These are phyloP conservation scores for Pharus latifolius DNA, from an alignment of 176 grass and related monocot species.

Conservation along the genomic window DNA sequence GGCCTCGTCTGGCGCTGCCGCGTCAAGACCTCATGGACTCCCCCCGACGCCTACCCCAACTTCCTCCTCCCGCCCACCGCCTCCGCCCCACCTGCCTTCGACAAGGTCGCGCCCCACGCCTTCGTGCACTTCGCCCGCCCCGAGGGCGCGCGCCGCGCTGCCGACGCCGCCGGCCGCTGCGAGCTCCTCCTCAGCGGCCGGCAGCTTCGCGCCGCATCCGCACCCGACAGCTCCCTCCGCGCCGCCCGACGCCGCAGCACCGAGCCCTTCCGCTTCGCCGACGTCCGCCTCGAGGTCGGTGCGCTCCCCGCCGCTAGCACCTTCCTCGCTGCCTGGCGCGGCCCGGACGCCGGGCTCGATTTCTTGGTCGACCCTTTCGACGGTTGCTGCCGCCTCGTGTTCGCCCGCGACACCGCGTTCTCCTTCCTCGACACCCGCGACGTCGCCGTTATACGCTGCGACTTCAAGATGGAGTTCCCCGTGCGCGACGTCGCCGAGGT, in stretches of 20 bases:
- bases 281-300: slow-evolving; percentile 53
- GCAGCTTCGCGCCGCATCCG: slow-evolving; percentile 30
- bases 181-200: slow-evolving; percentile 31
- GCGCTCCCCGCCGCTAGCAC: slow-evolving; percentile 7
- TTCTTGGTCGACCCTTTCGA: slow-evolving; percentile 79
- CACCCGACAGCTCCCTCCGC: slow-evolving; percentile 42
- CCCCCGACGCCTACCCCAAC: slow-evolving; percentile 50
- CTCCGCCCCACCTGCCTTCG: background rate
- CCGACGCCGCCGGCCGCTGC: slow-evolving; percentile 32
- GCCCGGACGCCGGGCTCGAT: slow-evolving; percentile 26
- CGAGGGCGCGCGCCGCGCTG: slow-evolving; percentile 43
- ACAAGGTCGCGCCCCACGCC: slow-evolving; percentile 58
- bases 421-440: slow-evolving; percentile 21
- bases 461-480: slow-evolving; percentile 65
- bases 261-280: slow-evolving; percentile 51
- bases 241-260: slow-evolving; percentile 27
- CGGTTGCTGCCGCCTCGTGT: slow-evolving; percentile 43
- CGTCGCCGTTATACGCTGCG: slow-evolving; percentile 38
- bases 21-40: slow-evolving; percentile 77
- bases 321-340: slow-evolving; percentile 62
- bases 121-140: slow-evolving; percentile 79
- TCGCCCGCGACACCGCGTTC: slow-evolving; percentile 54
- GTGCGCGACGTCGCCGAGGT: slow-evolving; percentile 47
- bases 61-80: slow-evolving; percentile 13
- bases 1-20: slow-evolving; percentile 83